Percentiles rank a stretch among this genome's conserved stretches.
Conservation (phyloP, 1,284 basidiomycete genomes). For the Cryptococcus floricola region DNA sequence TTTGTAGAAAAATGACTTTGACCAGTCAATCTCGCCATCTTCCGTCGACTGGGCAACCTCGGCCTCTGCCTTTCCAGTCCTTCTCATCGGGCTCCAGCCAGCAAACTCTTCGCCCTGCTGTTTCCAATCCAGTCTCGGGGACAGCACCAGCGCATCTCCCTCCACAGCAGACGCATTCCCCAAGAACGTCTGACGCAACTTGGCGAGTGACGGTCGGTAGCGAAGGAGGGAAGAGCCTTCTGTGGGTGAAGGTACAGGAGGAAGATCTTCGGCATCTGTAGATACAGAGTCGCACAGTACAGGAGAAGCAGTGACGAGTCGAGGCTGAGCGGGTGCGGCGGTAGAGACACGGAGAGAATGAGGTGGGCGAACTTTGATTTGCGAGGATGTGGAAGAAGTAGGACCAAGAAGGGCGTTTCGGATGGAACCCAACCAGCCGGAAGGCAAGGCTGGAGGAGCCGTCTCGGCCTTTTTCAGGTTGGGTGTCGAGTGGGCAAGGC, state of each 20-base stretch:
- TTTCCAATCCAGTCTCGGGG: conserved; percentile 38
- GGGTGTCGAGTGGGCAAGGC: conserved; percentile 32
- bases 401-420: conserved; percentile 16
- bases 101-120: conserved; percentile 34
- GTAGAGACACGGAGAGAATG: conserved; percentile 23
- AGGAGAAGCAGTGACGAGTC: conserved; percentile 30
- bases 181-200: conserved; percentile 28
- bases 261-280: conserved; percentile 42
- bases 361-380: conserved; percentile 3
- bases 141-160: conserved; percentile 14
- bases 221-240: conserved; percentile 22
- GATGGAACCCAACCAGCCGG: conserved; percentile 29
- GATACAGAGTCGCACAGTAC: conserved; percentile 45
- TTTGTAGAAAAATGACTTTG: conserved; percentile 50
- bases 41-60: background rate
- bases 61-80: background rate
- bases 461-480: conserved; percentile 14
- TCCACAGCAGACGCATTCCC: conserved; percentile 6
- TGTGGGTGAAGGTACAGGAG: conserved; percentile 29
- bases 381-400: conserved; percentile 6
- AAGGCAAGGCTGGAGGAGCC: conserved; percentile 6
- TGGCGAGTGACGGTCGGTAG: conserved; percentile 32
- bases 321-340: conserved; percentile 31
- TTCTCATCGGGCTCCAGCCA: conserved; percentile 30
- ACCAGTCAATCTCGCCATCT: conserved; percentile 34